These are phyloP conservation scores for Hypoxylon sp. DNA, from an alignment of 2,329 filamentous ascomycete species.

Conservation along the genomic window DNA sequence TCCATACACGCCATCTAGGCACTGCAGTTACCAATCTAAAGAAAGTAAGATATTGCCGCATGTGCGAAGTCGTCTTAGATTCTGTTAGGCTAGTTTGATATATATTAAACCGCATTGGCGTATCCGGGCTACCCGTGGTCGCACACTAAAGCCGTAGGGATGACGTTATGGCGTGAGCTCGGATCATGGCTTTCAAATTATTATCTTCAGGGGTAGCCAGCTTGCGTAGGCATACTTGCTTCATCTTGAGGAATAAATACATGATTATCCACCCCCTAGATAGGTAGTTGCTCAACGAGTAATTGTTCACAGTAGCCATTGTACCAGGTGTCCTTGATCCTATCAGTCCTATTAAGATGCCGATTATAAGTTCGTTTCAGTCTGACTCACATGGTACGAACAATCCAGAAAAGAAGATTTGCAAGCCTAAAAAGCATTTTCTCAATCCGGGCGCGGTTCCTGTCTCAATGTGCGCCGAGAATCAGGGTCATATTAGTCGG, in stretches of 20 bases:
- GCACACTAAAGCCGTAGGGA: background rate
- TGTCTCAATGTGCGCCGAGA: background rate
- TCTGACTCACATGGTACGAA: background rate
- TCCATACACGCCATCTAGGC: background rate
- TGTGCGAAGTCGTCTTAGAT: background rate
- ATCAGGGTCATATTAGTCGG: background rate
- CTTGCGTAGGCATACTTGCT: background rate
- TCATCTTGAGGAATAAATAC: background rate
- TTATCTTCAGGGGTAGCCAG: background rate
- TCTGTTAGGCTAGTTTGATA: conserved; percentile 4
- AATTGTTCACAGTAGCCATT: background rate
- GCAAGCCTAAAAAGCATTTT: background rate
- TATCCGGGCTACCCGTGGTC: background rate
- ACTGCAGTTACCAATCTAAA: background rate
- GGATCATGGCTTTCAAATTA: background rate
- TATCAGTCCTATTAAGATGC: background rate
- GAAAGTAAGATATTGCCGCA: background rate
- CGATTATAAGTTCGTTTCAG: background rate
- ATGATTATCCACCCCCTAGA: background rate
- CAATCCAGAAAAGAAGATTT: background rate
- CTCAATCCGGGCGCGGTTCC: background rate
- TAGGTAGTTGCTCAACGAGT: background rate
- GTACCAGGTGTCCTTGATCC: background rate
- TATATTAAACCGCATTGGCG: background rate
- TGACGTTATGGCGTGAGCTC: background rate